Evolutionary conservation across 2,329 filamentous ascomycete genomes (phyloP), one percentile per base, ranked within the genome.

Genomic region (Penicillium olsonii): DNA sequence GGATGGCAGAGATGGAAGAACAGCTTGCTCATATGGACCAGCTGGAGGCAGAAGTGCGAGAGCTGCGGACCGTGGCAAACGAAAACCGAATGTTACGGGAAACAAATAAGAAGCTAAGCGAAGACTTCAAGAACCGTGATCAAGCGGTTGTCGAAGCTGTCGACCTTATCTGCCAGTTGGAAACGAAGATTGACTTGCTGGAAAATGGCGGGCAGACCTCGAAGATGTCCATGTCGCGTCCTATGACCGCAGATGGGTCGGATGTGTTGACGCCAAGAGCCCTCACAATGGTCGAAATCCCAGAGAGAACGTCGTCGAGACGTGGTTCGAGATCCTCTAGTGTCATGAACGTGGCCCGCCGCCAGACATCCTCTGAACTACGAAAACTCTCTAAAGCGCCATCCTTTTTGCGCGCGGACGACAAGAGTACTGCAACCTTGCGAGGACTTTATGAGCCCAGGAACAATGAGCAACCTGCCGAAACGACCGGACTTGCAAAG

Each of bases 91-190:
- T 61, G 15, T 52, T 74, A 14, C 65, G 65, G 20, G 67, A 72
- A 37, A 64, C 64, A 2, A 75, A 75, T 44, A 65, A 71, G 33
- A 57, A 68, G 33, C 55, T 75, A 14, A 63, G 65, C 31, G 55
- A 59, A 8, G 70, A 73, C 35, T 62, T 75, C 12, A 68, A 72
- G 27, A 70, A 66, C 42, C 66, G 71, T 42, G 69, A 74, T 43
- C 63, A 70, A 39, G 73, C 72, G 1, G 64, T 76, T 8, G 66
- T 67, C 14, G 73, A 76, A 49, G 73, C 73, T 0, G 73, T 75
- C 3, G 66, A 69, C 10, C 54, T 75, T 17, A 76, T 76, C 17
- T 75, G 72, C 54, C 68, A 72, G 39, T 57, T 75, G 4, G 73
- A 76, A 62, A 57, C 61, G 5, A 73, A 67, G 51, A 55, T 73